Evolutionary conservation across 305 asterid genomes (phyloP).

Genomic region (Rubia peregrina): DNA sequence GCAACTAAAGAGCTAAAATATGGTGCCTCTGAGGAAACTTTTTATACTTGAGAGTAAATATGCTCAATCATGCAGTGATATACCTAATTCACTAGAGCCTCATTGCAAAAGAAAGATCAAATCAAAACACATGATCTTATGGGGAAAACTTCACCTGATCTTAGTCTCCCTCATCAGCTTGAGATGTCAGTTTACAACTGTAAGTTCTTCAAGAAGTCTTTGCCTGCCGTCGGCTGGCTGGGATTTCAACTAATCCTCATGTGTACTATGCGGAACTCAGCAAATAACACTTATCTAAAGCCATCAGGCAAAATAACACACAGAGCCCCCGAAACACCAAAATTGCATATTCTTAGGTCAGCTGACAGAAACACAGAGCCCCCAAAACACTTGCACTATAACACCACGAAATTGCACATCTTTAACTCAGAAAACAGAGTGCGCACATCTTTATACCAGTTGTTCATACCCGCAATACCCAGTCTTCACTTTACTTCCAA

Average conservation of each 20-base stretch:
- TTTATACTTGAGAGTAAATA: background rate
- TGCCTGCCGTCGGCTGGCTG: background rate
- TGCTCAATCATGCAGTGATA: background rate
- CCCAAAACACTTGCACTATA: background rate
- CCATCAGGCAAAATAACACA: background rate
- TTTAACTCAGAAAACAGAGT: slow-evolving; percentile 1
- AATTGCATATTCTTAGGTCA: background rate
- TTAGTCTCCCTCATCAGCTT: background rate
- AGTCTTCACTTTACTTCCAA: slow-evolving; percentile 40
- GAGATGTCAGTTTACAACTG: background rate
- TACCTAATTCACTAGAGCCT: background rate
- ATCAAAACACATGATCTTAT: background rate
- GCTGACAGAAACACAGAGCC: background rate
- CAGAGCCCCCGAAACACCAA: background rate
- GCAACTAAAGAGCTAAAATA: background rate
- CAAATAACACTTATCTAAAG: background rate
- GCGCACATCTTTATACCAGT: background rate
- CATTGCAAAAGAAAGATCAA: background rate
- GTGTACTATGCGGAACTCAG: background rate
- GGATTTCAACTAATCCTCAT: background rate
- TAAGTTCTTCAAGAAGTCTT: background rate
- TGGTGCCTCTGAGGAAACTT: background rate
- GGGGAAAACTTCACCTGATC: background rate
- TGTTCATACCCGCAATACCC: slow-evolving; percentile 24
- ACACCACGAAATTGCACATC: background rate